phyloP scores from a whole-genome alignment of 768 basidiomycete genomes.

The Pisolithus microcarpus region DNA sequence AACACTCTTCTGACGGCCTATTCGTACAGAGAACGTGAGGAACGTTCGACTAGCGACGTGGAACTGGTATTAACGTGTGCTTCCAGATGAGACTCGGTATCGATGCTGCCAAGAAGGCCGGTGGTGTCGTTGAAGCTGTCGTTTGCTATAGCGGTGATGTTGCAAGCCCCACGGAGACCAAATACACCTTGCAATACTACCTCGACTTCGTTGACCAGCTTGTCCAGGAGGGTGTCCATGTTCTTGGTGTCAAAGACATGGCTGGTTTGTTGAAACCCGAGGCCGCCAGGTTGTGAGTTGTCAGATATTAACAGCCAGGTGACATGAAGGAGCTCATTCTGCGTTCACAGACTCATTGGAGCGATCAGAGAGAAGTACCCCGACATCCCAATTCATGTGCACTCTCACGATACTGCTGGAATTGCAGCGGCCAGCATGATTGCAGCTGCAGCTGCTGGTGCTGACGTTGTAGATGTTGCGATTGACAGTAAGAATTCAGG shows the following conservation, averaged over 20 bases:
- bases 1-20: not conserved
- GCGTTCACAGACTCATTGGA: constrained; percentile 65
- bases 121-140: constrained; percentile 95
- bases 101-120: constrained; percentile 99
- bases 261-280: constrained; percentile 93
- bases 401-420: constrained; percentile 99
- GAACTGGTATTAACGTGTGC: constrained; percentile 9
- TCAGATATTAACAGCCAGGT: not conserved
- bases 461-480: constrained; percentile 95
- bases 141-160: constrained; percentile 99
- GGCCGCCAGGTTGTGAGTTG: constrained; percentile 77
- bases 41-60: not conserved
- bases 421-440: constrained; percentile 98
- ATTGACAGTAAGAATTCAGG: constrained; percentile 75
- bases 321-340: constrained; percentile 1
- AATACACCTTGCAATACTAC: constrained; percentile 97
- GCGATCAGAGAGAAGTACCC: constrained; percentile 95
- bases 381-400: constrained; percentile 97
- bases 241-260: constrained; percentile 98
- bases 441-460: constrained; percentile 92
- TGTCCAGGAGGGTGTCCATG: constrained; percentile 91
- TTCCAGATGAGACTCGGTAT: constrained; percentile 92
- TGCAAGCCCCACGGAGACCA: constrained; percentile 87
- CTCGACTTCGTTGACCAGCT: constrained; percentile 92
- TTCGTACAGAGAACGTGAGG: constrained; percentile 61